Conservation (phyloP, 805 yeast species). For the Candida manassasensis region DNA sequence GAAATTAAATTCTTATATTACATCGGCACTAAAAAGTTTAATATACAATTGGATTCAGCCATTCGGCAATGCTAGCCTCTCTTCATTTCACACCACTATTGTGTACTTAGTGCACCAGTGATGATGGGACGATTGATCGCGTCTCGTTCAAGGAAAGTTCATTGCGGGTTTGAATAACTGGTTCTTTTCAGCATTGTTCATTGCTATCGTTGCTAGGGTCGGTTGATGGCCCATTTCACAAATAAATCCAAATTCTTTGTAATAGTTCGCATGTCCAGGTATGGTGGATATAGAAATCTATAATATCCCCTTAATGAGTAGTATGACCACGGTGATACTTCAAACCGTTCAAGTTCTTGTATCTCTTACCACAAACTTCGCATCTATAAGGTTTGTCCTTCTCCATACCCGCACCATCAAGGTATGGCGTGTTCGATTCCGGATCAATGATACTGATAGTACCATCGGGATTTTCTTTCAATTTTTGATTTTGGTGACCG, state of each 20-base stretch:
- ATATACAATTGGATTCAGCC: conserved; percentile 1
- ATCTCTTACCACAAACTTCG: conserved; percentile 96
- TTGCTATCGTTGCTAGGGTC: no score
- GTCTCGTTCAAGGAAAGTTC: no score
- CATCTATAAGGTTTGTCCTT: conserved; percentile 98
- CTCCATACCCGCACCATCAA: conserved; percentile 92
- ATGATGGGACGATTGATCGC: no score
- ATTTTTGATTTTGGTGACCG: conserved; percentile 94
- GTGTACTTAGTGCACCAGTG: no score
- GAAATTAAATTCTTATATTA: conserved; percentile 2
- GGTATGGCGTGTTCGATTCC: conserved; percentile 78
- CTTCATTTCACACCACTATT: no score
- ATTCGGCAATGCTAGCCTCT: no score
- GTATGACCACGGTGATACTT: conserved; percentile 97
- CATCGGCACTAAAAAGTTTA: conserved; percentile 1
- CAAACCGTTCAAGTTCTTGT: conserved; percentile 92
- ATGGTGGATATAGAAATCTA: no score
- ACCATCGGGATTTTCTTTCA: conserved; percentile 89
- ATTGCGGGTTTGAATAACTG: no score
- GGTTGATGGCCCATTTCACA: no score
- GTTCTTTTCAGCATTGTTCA: no score
- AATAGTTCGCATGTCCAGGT: no score
- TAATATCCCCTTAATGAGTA: conserved; percentile 57
- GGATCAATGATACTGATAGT: conserved; percentile 91
- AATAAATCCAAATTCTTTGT: no score